phyloP scores from a whole-genome alignment of 495 filamentous ascomycete species.

The Xylaria telfairii region DNA sequence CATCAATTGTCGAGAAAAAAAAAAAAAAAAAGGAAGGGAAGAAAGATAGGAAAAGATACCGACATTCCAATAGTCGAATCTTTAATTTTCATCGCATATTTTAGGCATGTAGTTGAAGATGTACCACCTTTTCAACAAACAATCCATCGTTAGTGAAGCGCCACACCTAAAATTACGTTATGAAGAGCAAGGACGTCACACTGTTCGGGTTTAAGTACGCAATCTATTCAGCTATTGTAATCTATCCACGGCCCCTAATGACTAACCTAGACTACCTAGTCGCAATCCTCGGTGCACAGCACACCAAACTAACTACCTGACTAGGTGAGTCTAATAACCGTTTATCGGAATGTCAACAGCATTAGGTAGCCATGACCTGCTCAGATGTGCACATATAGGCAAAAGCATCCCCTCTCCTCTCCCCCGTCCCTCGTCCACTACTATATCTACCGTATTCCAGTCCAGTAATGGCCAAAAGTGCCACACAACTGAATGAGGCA shows the following conservation, averaged over 20 bases:
- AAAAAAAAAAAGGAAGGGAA: neutral
- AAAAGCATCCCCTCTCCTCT: neutral
- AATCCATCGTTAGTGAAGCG: neutral
- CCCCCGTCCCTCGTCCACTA: too few species aligned
- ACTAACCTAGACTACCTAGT: too few species aligned
- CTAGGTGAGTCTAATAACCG: too few species aligned
- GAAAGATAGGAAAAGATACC: neutral
- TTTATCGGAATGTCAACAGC: neutral
- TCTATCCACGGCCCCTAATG: neutral
- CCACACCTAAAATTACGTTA: neutral
- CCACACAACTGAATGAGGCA: neutral
- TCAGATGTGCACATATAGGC: neutral
- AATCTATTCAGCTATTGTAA: neutral
- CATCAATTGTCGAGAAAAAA: neutral
- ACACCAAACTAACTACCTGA: neutral
- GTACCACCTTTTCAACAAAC: neutral
- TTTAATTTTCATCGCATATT: neutral
- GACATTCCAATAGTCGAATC: neutral
- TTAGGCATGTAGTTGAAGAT: neutral
- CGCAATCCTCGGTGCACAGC: neutral
- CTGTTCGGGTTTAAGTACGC: neutral
- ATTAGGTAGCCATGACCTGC: neutral
- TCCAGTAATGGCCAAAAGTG: neutral
- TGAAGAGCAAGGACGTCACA: neutral
- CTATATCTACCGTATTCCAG: neutral